Conservation (phyloP, 2,329 filamentous ascomycete species). For the Cytospora paraplurivora region DNA sequence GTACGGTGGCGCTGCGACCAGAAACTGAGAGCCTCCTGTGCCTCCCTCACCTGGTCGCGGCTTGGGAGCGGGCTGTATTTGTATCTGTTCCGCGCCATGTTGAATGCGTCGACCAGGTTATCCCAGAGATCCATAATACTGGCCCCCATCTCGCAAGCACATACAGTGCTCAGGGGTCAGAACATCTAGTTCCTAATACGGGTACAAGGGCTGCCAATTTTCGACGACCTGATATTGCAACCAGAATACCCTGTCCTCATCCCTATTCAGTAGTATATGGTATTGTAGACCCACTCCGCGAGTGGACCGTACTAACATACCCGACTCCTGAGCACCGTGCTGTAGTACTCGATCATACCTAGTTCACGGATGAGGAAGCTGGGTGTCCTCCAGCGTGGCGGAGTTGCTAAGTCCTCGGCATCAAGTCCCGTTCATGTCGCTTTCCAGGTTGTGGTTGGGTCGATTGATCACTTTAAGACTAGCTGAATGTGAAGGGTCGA, state of each 20-base stretch:
- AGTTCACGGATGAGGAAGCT: not conserved
- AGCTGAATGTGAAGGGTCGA: too few species aligned
- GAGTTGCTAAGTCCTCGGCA: not conserved
- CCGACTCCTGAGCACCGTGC: too few species aligned
- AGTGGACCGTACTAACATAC: too few species aligned
- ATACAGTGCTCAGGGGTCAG: too few species aligned
- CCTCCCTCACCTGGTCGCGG: constrained; percentile 27
- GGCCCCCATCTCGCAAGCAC: not conserved
- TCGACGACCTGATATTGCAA: too few species aligned
- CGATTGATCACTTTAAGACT: not conserved
- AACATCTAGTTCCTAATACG: too few species aligned
- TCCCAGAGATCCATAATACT: constrained; percentile 17
- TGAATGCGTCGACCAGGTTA: constrained; percentile 25
- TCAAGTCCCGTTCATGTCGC: not conserved
- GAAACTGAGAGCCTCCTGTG: constrained; percentile 29
- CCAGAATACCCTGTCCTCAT: too few species aligned
- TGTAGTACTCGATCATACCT: not conserved
- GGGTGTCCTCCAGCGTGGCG: not conserved
- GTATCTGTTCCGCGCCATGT: constrained; percentile 32
- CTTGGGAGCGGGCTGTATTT: constrained; percentile 35
- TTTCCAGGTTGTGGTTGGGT: not conserved
- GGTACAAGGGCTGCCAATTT: too few species aligned
- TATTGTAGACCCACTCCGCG: too few species aligned
- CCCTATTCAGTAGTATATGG: too few species aligned
- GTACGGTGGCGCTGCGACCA: constrained; percentile 30